Conservation (phyloP, 2,329 filamentous ascomycete genomes). For the Trichophyton simii region DNA sequence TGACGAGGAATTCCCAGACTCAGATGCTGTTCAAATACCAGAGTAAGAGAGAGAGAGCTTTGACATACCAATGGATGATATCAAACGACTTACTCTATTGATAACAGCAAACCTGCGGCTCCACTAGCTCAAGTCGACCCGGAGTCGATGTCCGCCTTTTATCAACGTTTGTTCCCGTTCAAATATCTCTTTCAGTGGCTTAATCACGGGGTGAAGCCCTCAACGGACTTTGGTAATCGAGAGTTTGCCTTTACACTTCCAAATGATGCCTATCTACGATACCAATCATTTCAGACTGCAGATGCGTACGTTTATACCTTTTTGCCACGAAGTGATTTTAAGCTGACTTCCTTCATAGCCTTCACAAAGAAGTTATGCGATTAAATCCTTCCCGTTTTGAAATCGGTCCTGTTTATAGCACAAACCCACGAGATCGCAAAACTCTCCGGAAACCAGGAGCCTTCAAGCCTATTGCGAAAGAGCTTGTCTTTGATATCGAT, state of each 20-base stretch:
- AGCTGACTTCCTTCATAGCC: constrained; percentile 32
- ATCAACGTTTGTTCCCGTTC: constrained; percentile 91
- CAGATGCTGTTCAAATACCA: constrained; percentile 32
- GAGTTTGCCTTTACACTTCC: constrained; percentile 95
- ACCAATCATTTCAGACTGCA: constrained; percentile 63
- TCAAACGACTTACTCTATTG: not conserved
- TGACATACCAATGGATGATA: not conserved
- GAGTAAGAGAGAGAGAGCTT: not conserved
- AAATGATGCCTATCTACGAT: constrained; percentile 83
- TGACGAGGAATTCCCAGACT: constrained; percentile 41
- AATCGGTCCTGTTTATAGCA: constrained; percentile 92
- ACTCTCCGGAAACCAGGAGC: constrained; percentile 64
- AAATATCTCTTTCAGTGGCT: constrained; percentile 94
- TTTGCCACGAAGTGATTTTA: not conserved
- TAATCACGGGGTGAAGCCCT: constrained; percentile 78
- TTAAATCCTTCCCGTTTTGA: constrained; percentile 90
- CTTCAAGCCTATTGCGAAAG: constrained; percentile 81
- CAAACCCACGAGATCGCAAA: constrained; percentile 89
- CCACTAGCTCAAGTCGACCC: constrained; percentile 51
- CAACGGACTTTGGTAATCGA: constrained; percentile 78
- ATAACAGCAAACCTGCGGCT: constrained; percentile 20
- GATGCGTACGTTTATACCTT: constrained; percentile 41
- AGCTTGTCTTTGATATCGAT: constrained; percentile 98
- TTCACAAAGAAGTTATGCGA: constrained; percentile 82
- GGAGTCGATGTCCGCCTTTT: constrained; percentile 83